Evolutionary conservation across 805 yeast genomes (phyloP), one percentile per base, ranked within the genome.

Genomic region (Danielia reshetovae): DNA sequence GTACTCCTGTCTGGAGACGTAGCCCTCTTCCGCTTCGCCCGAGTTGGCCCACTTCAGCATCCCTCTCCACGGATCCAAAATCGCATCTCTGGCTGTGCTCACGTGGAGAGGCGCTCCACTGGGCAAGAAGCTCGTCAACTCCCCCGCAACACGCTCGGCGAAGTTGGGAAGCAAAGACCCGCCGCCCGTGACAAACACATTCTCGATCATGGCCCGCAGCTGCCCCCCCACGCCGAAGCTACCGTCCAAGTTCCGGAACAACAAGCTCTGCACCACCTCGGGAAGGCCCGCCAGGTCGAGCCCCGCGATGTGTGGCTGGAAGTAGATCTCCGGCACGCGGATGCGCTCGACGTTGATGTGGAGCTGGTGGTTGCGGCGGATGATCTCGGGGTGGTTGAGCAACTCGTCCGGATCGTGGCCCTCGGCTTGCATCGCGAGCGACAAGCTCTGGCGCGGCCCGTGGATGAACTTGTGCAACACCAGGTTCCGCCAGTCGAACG

Each of bases 301-400:
- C 15, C 98, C 98, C 0, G 94, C 95, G 42, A 93, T 87, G 7
- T 81, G 74, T 5, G 99, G 98, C 56, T 90, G 93, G 59, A 93
- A 88, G 30, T 88, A 54, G 2, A 89, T 81, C 59, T 93, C 99
- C 0, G 97, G 97, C 2, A 90, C 85, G 38, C 94, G 74, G 18
- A 90, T 82, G 39, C 98, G 72, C 61, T 93, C 99, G 27, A 90
- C 72, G 56, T 90, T 94, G 29, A 93, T 49, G 63, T 89, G 96
- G 36, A 94, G 68, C 62, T 93, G 97, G 59, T 89, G 95, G 42
- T 81, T 82, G 48, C 89, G 87, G 45, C 81, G 87, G n/a, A 78
- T 73, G 35, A 84, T 78, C 47, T 86, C 95, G 2, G 72, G 72
- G 44, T 66, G 60, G 30, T 51, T 59, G 30, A 67, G 63, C n/a